Base-by-base conservation (phyloP, 2,329 filamentous ascomycete genomes). In the Dactylellina drechsleri region DNA sequence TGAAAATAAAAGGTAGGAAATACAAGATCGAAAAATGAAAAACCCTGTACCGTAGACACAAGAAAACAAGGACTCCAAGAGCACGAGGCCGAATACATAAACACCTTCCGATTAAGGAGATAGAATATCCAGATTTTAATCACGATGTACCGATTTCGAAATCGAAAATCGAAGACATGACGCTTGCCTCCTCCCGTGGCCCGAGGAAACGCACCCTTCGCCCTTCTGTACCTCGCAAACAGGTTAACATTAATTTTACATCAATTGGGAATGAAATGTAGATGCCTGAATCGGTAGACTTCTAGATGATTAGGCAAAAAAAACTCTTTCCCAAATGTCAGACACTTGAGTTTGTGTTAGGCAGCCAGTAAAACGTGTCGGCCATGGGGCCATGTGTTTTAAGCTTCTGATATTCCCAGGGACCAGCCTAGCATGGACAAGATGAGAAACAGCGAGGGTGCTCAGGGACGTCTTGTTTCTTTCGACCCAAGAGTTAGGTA, bases 361-460 rank as follows among this genome's bases (percentile, higher is more conserved):
- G 66, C 66, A 71, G 45, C 66, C 66, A 71, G 53, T 8, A 54
- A 64, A 70, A 70, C 66, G 66, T 70, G 66, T 28, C 52, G 47
- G 49, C 36, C 36, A 60, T 47, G 28, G 58, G 40, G 45, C 49
- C 66, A 54, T 70, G 52, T 62, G 40, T 50, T 58, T 58, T 56
- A 62, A 60, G 67, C 59, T 59, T 66, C 60, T 60, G 31, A 54
- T 23, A 18, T 36, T 47, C 61, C 68, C 68, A 73, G 68, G 68
- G 68, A 73, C 68, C 68, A 61, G 67, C 53, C 62, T 65, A 18
- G 31, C 7, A 23, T 49, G 18, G 26, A 59, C 26, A 8, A 47
- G 16, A 47, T n/a, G 43, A n/a, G 43, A 6, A 56, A 60, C 59
- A 59, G 61, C 61, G 54, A 23, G 45, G 52, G 18, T 4, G 28